Percentiles rank a stretch among this genome's conserved stretches.
Evolutionary conservation across 148 eudicot genomes (phyloP).

Genomic region (Chenopodium berlandieri): DNA sequence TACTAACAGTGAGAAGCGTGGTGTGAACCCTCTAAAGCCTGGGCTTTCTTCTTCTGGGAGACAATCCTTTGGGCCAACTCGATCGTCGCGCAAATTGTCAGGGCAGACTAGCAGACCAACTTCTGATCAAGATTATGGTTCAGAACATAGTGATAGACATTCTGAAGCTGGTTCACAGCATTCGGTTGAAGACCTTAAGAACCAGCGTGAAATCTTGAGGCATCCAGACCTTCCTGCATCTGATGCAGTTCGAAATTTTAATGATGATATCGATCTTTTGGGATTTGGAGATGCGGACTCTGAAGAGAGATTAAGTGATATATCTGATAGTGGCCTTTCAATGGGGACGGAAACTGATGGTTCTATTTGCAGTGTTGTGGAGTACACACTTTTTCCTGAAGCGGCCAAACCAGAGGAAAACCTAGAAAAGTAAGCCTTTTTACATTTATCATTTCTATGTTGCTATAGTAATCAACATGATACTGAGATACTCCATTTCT

Average conservation of each 20-base stretch:
- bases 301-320: constrained; percentile 93
- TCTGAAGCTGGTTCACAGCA: constrained; percentile 75
- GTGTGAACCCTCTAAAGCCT: constrained; percentile 37
- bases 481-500: background rate
- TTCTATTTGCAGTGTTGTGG: constrained; percentile 74
- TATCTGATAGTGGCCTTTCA: constrained; percentile 92
- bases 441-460: background rate
- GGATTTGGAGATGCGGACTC: constrained; percentile 76
- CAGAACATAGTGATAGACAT: constrained; percentile 72
- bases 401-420: constrained; percentile 41
- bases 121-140: constrained; percentile 69
- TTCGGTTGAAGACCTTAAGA: constrained; percentile 56
- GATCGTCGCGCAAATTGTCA: constrained; percentile 29
- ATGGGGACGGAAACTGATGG: constrained; percentile 99
- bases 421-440: constrained; percentile 47
- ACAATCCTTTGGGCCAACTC: constrained; percentile 49
- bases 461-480: background rate
- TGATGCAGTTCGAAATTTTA: constrained; percentile 38
- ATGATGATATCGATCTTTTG: constrained; percentile 70
- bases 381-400: constrained; percentile 91
- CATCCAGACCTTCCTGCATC: constrained; percentile 39
- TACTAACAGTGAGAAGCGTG: constrained; percentile 42
- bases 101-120: constrained; percentile 35
- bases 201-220: constrained; percentile 48
- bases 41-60: constrained; percentile 65